Conservation (phyloP, 2,329 filamentous ascomycete genomes). For the Paraphaeosphaeria sporulosa region DNA sequence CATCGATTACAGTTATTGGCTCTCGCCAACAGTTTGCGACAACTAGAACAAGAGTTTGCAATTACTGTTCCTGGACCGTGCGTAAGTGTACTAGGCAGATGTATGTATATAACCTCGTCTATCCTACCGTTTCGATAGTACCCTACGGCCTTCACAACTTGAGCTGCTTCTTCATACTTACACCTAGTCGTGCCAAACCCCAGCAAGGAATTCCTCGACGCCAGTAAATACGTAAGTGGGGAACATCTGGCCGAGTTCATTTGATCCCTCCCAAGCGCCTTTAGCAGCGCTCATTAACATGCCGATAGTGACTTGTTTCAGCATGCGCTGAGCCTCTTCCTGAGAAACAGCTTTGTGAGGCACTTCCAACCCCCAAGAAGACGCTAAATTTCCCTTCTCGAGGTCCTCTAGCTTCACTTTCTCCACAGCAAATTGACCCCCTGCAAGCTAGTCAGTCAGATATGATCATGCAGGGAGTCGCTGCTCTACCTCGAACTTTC, state of each 20-base stretch:
- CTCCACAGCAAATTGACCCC: conserved; percentile 49
- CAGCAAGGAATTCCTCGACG: conserved; percentile 47
- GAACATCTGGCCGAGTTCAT: conserved; percentile 53
- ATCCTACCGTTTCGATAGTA: no score
- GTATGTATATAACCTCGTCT: no score
- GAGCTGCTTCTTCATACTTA: conserved; percentile 20
- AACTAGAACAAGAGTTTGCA: no score
- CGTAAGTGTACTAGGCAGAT: no score
- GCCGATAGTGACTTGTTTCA: conserved; percentile 48
- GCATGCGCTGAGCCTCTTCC: conserved; percentile 40
- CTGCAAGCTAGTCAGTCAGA: background rate
- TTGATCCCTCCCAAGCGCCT: conserved; percentile 51
- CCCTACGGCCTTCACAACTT: no score
- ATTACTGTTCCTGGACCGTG: no score
- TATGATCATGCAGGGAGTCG: background rate
- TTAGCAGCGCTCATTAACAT: conserved; percentile 48
- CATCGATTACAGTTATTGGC: no score
- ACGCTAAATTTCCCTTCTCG: conserved; percentile 47
- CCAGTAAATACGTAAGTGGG: conserved; percentile 51
- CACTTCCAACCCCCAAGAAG: conserved; percentile 49
- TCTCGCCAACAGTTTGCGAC: no score
- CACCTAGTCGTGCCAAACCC: conserved; percentile 39
- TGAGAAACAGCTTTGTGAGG: conserved; percentile 37
- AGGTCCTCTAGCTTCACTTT: conserved; percentile 56
- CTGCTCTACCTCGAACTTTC: conserved; percentile 18